Conservation (phyloP, 768 basidiomycete genomes). For the Clitopilus hobsonii region DNA sequence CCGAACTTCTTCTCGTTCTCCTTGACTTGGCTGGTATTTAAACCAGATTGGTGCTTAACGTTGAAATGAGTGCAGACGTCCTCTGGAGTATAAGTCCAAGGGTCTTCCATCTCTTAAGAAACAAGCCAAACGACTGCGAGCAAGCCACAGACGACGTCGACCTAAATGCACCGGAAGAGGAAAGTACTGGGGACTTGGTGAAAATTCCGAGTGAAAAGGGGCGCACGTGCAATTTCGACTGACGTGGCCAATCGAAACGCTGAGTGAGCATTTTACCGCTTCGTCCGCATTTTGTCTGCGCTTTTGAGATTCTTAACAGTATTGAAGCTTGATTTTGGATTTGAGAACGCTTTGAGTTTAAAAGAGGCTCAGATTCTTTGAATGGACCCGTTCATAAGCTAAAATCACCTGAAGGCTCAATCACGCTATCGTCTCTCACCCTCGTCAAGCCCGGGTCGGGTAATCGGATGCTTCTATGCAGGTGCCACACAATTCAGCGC, state of each 20-base stretch:
- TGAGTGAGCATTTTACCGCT: background rate
- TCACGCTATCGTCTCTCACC: constrained; percentile 28
- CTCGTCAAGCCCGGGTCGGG: constrained; percentile 4
- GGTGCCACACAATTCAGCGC: too few relatives aligned
- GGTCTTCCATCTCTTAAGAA: constrained; percentile 50
- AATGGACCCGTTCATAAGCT: background rate
- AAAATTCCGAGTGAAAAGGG: background rate
- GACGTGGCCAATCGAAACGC: background rate
- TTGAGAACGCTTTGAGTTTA: background rate
- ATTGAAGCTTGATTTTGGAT: background rate
- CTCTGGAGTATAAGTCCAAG: constrained; percentile 73
- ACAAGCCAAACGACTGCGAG: constrained; percentile 11
- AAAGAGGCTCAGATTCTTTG: background rate
- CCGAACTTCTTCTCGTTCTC: constrained; percentile 80
- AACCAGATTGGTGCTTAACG: constrained; percentile 60
- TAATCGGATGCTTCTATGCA: too few relatives aligned
- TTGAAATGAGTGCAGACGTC: constrained; percentile 71
- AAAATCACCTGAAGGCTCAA: constrained; percentile 9
- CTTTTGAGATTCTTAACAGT: background rate
- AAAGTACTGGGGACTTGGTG: background rate
- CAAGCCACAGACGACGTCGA: constrained; percentile 8
- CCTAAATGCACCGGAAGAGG: background rate
- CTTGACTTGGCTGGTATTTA: constrained; percentile 61
- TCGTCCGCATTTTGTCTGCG: background rate
- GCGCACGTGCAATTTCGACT: background rate